These are phyloP conservation scores for Trichosanthes truncata DNA, from an alignment of 306 rosid genomes.

Conservation along the genomic window DNA sequence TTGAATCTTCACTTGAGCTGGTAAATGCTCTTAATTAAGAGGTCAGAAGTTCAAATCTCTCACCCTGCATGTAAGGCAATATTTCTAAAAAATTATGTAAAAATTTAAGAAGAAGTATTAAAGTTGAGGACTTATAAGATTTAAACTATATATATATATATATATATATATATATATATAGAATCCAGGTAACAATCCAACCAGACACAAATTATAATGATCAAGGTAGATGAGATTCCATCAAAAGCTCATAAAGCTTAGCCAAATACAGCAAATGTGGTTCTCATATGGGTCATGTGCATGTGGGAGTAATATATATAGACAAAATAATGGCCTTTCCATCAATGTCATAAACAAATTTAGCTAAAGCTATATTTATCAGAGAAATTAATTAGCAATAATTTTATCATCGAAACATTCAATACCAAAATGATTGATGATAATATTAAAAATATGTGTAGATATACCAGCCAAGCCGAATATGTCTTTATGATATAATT, in stretches of 20 bases:
- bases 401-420: neutral
- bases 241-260: neutral
- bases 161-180: no score
- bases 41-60: no score
- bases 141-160: no score
- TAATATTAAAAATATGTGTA: neutral
- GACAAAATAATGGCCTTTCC: constrained; percentile 5
- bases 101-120: no score
- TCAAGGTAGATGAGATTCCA: neutral
- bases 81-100: no score
- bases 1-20: no score
- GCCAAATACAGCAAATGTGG: neutral
- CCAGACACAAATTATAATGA: neutral
- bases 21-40: no score
- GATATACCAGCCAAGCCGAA: neutral
- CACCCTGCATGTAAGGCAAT: no score
- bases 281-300: constrained; percentile 3
- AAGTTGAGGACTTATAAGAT: no score
- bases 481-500: neutral
- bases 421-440: neutral
- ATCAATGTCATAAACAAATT: neutral
- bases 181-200: neutral
- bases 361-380: neutral
- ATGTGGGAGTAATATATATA: neutral
- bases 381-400: neutral